Percentiles rank a stretch among this genome's conserved stretches.
phyloP scores from a whole-genome alignment of 441 rosid species.

The Jatropha podagrica region DNA sequence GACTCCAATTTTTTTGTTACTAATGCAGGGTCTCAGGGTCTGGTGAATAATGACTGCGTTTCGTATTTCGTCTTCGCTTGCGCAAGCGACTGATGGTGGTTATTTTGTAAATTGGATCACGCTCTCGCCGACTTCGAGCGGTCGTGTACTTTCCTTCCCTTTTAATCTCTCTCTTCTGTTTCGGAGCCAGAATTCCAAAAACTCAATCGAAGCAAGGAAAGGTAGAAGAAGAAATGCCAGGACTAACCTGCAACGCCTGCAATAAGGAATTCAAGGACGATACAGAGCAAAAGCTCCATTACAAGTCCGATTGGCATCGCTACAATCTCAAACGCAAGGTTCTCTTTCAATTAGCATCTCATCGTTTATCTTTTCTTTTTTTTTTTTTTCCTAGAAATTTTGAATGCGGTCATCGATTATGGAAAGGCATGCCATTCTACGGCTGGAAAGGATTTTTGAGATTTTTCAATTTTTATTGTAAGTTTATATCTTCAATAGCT shows the following conservation, averaged over 20 bases:
- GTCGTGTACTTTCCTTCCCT: constrained; percentile 19
- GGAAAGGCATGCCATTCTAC: neutral
- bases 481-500: too few species aligned
- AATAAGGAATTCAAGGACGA: constrained; percentile 76
- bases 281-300: constrained; percentile 74
- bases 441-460: neutral
- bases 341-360: neutral
- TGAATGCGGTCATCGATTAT: neutral
- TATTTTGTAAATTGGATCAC: neutral
- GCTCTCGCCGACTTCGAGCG: constrained; percentile 28
- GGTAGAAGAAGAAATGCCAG: constrained; percentile 44
- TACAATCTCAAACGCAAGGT: constrained; percentile 99
- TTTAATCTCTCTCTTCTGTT: neutral
- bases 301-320: constrained; percentile 98
- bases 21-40: too few species aligned
- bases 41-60: neutral
- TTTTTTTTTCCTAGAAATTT: neutral
- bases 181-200: neutral
- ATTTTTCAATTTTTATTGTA: neutral
- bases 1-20: too few species aligned
- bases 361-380: neutral
- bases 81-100: neutral
- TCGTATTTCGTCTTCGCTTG: neutral
- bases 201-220: neutral
- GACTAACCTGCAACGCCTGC: constrained; percentile 84